phyloP scores from a whole-genome alignment of 148 eudicot species.

The Linanthus parryae region DNA sequence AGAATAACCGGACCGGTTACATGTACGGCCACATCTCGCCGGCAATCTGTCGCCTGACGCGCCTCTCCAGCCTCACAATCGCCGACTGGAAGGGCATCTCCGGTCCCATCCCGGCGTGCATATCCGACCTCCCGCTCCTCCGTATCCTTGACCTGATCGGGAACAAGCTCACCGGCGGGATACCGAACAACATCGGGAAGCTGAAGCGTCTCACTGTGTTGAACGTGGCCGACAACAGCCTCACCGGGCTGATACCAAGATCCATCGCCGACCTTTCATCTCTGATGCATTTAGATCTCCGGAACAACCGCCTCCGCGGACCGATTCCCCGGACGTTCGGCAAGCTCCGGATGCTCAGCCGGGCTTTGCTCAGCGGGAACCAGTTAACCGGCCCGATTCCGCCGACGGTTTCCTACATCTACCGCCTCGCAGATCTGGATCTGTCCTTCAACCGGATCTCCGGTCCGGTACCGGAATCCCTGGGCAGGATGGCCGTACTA shows the following conservation, averaged over 20 bases:
- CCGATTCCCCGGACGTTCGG: constrained; percentile 51
- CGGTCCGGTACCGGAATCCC: constrained; percentile 48
- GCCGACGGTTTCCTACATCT: constrained; percentile 41
- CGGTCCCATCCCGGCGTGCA: constrained; percentile 58
- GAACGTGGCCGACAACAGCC: constrained; percentile 61
- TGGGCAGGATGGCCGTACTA: constrained; percentile 70
- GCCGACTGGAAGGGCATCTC: constrained; percentile 96
- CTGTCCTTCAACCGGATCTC: constrained; percentile 57
- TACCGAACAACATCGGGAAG: constrained; percentile 54
- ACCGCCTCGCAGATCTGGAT: constrained; percentile 73
- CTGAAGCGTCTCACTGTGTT: constrained; percentile 65
- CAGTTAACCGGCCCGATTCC: constrained; percentile 50
- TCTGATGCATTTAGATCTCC: constrained; percentile 68
- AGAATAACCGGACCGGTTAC: constrained; percentile 63
- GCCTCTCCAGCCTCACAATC: constrained; percentile 57
- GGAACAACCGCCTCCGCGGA: constrained; percentile 54
- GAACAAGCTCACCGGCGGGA: constrained; percentile 49
- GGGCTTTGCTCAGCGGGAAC: constrained; percentile 67
- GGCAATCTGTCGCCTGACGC: constrained; percentile 52
- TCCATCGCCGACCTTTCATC: constrained; percentile 41
- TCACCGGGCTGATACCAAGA: constrained; percentile 55
- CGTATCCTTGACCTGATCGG: constrained; percentile 68
- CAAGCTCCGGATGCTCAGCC: constrained; percentile 62
- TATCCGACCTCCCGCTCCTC: constrained; percentile 42
- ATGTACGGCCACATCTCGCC: constrained; percentile 76